Evolutionary conservation across 495 filamentous ascomycete genomes (phyloP), one percentile per base, ranked within the genome.

Genomic region (Mytilinidion resinicola): DNA sequence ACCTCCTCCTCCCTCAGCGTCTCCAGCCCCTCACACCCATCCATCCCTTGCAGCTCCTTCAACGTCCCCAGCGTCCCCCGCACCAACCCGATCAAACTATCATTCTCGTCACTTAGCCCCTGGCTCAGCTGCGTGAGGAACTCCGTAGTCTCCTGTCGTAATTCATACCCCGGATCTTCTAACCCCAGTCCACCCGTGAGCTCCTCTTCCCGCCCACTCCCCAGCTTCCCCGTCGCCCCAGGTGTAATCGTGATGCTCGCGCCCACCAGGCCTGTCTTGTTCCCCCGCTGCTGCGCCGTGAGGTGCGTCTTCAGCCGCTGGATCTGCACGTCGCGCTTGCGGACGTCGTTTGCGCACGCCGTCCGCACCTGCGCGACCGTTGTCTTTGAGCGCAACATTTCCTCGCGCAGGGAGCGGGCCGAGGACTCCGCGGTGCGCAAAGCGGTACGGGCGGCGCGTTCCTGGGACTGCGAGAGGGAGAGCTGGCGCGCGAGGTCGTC

Each of bases 51-150:
- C 66, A 97, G 77, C 48, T 90, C 85, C 57, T 84, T 84, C 53
- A 98, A 72, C 2, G 81, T 88, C 10, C 81, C 75, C 7, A 90
- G 74, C 3, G 88, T 88, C 47, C 82, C 80, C 53, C 87, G 77
- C 19, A 95, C 76, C 41, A 96, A 77, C 1, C 76, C 77, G 9
- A 93, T 85, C 20, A 98, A 67, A 1, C 81, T 80, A 69, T 97
- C 93, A 62, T 98, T 98, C 70, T 98, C 93, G 63, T 96, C 91
- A 62, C 91, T 95, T 37, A 97, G 74, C 14, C 83, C 85, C 73
- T 91, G 89, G 19, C 89, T 89, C 56, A 97, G 73, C 66, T 91
- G 83, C 1, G 93, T 95, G 46, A 98, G 75, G 69, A 96, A 97
- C 48, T 90, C 88, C 17, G 90, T 91, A 5, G 93, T 96, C 73